These are phyloP conservation scores for Aspergillus novofumigatus DNA, from an alignment of 2,329 filamentous ascomycete species.

Conservation along the genomic window DNA sequence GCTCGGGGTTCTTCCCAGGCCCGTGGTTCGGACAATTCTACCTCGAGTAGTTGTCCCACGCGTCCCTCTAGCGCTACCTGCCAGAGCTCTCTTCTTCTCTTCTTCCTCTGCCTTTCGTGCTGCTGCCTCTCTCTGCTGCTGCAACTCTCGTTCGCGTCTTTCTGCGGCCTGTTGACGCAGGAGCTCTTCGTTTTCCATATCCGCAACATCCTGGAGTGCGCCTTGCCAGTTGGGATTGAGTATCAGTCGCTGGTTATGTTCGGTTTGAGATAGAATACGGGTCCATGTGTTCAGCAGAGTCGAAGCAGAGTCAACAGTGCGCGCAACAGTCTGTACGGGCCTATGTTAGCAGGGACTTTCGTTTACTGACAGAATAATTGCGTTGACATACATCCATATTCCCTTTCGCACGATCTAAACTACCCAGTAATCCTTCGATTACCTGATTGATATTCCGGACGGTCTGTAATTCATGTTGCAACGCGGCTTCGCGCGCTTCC, in stretches of 20 bases:
- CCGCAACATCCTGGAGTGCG: slow-evolving; percentile 77
- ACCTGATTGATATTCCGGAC: slow-evolving; percentile 83
- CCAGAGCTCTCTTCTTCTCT: slow-evolving; percentile 36
- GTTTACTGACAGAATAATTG: neutral
- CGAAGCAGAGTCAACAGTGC: slow-evolving; percentile 81
- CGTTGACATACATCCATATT: slow-evolving; percentile 45
- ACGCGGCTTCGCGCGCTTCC: slow-evolving; percentile 65
- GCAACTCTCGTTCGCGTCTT: slow-evolving; percentile 71
- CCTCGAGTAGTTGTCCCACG: slow-evolving; percentile 31
- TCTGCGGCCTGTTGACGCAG: slow-evolving; percentile 73
- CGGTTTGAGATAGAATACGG: slow-evolving; percentile 90
- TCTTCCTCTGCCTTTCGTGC: slow-evolving; percentile 50
- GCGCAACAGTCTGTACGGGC: slow-evolving; percentile 66
- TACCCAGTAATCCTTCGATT: slow-evolving; percentile 59
- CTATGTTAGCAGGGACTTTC: neutral
- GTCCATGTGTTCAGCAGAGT: slow-evolving; percentile 93
- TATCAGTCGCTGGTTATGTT: slow-evolving; percentile 92
- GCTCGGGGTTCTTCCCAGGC: slow-evolving; percentile 35
- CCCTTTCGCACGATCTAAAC: slow-evolving; percentile 44
- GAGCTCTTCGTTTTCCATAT: slow-evolving; percentile 75
- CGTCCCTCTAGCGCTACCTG: slow-evolving; percentile 29
- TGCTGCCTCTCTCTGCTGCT: slow-evolving; percentile 69
- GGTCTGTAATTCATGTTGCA: slow-evolving; percentile 75
- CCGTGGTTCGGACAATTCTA: slow-evolving; percentile 28
- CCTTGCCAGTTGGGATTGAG: slow-evolving; percentile 87